Percentiles rank a stretch among this genome's conserved stretches.
These are phyloP conservation scores for Anthracocystis walkeri DNA, from an alignment of 1,284 basidiomycete species.

Conservation along the genomic window DNA sequence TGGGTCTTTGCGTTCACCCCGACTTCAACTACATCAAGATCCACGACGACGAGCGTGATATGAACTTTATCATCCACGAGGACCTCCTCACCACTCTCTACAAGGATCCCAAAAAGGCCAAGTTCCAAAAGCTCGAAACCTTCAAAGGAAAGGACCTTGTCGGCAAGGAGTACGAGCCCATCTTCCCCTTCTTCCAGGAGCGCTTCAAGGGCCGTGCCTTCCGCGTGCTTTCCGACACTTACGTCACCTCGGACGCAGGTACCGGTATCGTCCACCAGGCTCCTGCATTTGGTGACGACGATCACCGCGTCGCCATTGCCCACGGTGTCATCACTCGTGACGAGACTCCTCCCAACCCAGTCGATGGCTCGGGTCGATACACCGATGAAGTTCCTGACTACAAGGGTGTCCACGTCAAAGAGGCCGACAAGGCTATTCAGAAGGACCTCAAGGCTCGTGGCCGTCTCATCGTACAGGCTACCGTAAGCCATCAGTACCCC, in stretches of 20 bases:
- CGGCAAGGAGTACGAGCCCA: conserved; percentile 93
- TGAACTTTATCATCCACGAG: conserved; percentile 94
- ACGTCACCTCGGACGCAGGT: conserved; percentile 92
- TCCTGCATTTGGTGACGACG: conserved; percentile 98
- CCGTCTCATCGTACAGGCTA: conserved; percentile 87
- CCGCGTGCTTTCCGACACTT: conserved; percentile 87
- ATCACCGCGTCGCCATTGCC: conserved; percentile 90
- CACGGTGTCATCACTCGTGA: conserved; percentile 84
- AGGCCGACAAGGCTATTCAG: conserved; percentile 93
- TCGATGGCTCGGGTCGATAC: conserved; percentile 90
- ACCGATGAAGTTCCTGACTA: conserved; percentile 92
- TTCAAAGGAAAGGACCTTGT: conserved; percentile 93
- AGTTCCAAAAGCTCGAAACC: conserved; percentile 86
- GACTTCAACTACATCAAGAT: conserved; percentile 98
- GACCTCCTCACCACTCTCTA: conserved; percentile 88
- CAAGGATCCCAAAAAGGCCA: conserved; percentile 98
- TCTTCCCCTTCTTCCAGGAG: conserved; percentile 96
- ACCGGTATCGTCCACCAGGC: conserved; percentile 99
- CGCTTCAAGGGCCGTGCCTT: conserved; percentile 93
- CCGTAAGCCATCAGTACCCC: conserved; percentile 90
- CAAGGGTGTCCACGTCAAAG: conserved; percentile 90
- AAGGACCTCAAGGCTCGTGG: conserved; percentile 90
- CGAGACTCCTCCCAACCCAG: conserved; percentile 94
- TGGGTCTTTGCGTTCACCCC: conserved; percentile 94
- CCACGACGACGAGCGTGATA: conserved; percentile 86